A percentile compares a stretch with the other conserved stretches of the same genome.
phyloP scores from a whole-genome alignment of 2,329 filamentous ascomycete genomes.

The Xylariaceae sp. region DNA sequence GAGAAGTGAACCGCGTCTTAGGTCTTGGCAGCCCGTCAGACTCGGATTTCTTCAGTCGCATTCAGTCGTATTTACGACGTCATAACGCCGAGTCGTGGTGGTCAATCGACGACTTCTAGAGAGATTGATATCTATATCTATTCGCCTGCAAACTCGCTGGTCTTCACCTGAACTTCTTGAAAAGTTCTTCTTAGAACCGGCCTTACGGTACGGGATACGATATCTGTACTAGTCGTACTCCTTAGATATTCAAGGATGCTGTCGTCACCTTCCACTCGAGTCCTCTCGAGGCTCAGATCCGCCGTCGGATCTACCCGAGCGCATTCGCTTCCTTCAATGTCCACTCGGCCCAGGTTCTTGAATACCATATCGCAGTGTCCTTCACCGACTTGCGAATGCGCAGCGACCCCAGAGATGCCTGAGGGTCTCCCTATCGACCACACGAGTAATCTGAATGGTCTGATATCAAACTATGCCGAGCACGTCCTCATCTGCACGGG shows the following conservation, averaged over 20 bases:
- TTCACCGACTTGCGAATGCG: conserved; percentile 68
- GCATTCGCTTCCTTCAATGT: not conserved
- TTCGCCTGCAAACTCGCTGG: not conserved
- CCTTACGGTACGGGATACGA: not conserved
- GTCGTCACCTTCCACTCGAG: conserved; percentile 21
- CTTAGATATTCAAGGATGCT: conserved; percentile 18
- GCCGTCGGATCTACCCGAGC: not conserved
- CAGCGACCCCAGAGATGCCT: conserved; percentile 59
- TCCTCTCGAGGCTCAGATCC: conserved; percentile 5
- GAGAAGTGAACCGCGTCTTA: no score
- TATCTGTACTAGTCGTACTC: not conserved
- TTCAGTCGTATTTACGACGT: conserved; percentile 10
- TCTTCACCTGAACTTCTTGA: not conserved
- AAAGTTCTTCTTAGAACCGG: not conserved
- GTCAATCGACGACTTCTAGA: not conserved
- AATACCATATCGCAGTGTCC: conserved; percentile 57
- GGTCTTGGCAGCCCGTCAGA: no score
- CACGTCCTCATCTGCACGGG: conserved; percentile 83
- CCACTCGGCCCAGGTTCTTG: conserved; percentile 13
- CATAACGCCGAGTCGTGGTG: conserved; percentile 13
- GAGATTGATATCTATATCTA: no score
- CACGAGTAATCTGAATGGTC: conserved; percentile 63
- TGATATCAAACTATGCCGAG: conserved; percentile 72
- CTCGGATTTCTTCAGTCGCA: no score
- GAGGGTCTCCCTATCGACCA: conserved; percentile 69